Base-by-base conservation (phyloP, 2,329 filamentous ascomycete genomes). In the Penicillium oxalicum region DNA sequence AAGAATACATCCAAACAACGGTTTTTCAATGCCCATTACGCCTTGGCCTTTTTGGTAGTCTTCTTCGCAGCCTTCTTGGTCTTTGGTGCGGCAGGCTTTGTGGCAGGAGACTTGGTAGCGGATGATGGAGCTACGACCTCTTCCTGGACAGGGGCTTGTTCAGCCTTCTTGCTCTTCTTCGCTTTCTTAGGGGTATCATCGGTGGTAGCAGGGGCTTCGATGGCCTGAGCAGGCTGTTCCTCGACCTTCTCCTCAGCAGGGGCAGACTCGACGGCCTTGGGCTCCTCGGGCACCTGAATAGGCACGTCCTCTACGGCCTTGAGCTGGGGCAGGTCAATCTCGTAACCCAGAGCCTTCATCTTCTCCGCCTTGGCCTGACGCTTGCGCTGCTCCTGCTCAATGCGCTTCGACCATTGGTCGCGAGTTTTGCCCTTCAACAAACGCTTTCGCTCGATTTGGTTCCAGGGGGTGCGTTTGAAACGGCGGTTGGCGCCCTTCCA, bases 401-500 rank as follows among this genome's bases (percentile, higher is more conserved):
- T 81, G 67, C 84, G 86, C 72, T 81, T 81, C 50, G 83, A 76
- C 93, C 93, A 98, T n/a, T 77, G 75, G 33, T 85, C 81, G 63
- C 89, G 82, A 18, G 85, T 81, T 57, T 81, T 79, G 37, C 87
- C 86, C 65, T 84, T 82, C 61, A 85, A 82, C 56, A 97, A 77
- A 60, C 82, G 79, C 60, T 82, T 77, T 43, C 88, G 88, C 51
- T 86, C 87, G 67, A 97, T 86, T 73, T 87, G 87, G 72, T 90
- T 93, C 78, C 88, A 86, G 18, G 93, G 91, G 9, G 91, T 83
- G 54, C 79, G 79, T 77, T 95, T 95, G 78, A 93, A 96, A 48
- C 91, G 86, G 62, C 82, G 83, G 70, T 94, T 91, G 62, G 90
- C 88, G 34, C 90, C 90, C 73, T 93, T 90, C 82, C 90, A 97